phyloP scores from a whole-genome alignment of 1,284 basidiomycete genomes.

The Rhodotorula glutinis region DNA sequence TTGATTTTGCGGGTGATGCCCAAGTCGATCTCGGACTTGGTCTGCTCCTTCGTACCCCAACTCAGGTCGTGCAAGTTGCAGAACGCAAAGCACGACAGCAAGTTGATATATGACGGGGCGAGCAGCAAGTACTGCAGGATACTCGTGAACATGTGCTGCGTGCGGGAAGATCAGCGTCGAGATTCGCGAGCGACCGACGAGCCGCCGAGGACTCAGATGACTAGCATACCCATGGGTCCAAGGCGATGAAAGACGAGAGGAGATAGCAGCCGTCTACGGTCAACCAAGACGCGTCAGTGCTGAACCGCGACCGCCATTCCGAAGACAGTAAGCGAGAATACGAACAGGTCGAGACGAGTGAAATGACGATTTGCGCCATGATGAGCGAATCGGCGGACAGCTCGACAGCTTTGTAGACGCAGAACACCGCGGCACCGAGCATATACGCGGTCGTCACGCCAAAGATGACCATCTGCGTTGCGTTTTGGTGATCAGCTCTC shows the following conservation, averaged over 20 bases:
- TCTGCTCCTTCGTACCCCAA: slow-evolving; percentile 52
- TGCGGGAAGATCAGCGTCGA: slow-evolving; percentile 45
- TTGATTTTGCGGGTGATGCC: slow-evolving; percentile 64
- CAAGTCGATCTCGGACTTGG: slow-evolving; percentile 44
- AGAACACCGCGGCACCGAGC: slow-evolving; percentile 65
- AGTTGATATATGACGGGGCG: slow-evolving; percentile 64
- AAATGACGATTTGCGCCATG: slow-evolving; percentile 72
- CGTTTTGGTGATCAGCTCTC: neutral
- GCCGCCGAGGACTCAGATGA: neutral
- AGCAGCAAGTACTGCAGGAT: slow-evolving; percentile 85
- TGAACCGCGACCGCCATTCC: neutral
- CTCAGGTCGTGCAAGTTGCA: slow-evolving; percentile 56
- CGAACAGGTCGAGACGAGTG: slow-evolving; percentile 72
- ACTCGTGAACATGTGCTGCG: slow-evolving; percentile 76
- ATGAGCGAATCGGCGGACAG: slow-evolving; percentile 60
- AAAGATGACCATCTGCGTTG: slow-evolving; percentile 25
- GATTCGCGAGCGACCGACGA: neutral
- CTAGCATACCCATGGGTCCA: slow-evolving; percentile 18
- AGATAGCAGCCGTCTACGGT: slow-evolving; percentile 59
- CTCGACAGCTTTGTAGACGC: slow-evolving; percentile 64
- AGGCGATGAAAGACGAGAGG: slow-evolving; percentile 50
- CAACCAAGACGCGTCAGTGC: neutral
- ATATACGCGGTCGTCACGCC: slow-evolving; percentile 32
- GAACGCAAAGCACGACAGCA: slow-evolving; percentile 60
- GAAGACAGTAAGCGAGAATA: neutral